Evolutionary conservation across 169 alveolate species (phyloP), one percentile per base, ranked within the genome.

Genomic region (Babesia gibsoni): DNA sequence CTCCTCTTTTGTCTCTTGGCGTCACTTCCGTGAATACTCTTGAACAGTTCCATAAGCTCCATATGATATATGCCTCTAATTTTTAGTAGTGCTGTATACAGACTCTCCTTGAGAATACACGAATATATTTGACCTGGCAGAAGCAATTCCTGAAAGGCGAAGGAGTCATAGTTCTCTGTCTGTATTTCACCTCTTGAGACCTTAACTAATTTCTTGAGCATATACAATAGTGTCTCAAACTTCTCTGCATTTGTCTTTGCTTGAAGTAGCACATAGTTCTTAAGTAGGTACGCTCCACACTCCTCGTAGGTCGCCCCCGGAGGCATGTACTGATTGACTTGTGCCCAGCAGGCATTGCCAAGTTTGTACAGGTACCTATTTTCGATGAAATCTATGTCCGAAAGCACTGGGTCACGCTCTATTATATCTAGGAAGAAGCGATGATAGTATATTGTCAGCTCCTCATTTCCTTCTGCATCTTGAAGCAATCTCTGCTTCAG

Each of bases 201-300:
- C 54, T 93, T 91, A 65, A 95, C 90, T 30, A 98, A 91, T 74
- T 96, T 97, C 75, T 93, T 95, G 66, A 95, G 94, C 99, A 96
- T 96, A 54, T 96, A 85, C 49, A 96, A 81, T 22, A 96, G 74
- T 10, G 96, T 89, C 70, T 96, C 96, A 61, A 97, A 95, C 83
- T 98, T 98, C 42, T 95, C 98, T 36, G 87, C 73, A 84, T 94
- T 90, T 52, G 89, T 91, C 45, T 91, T 83, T 25, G 95, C 88
- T 68, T 98, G 99, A 22, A 97, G 96, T 53, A 96, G 90, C 4
- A 98, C 95, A 68, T 93, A 93, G 88, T 95, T 95, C 49, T 91
- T 90, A 36, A 98, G 70, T 64, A 97, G 88, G 67, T 90, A 83
- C 37, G 90, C 87, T 16, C 99, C 99, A 35, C 96, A 98, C 59